Evolutionary conservation across 164 flowering plant genomes (phyloP), one percentile per base, ranked within the genome.

Genomic region (Berberis vulgaris): DNA sequence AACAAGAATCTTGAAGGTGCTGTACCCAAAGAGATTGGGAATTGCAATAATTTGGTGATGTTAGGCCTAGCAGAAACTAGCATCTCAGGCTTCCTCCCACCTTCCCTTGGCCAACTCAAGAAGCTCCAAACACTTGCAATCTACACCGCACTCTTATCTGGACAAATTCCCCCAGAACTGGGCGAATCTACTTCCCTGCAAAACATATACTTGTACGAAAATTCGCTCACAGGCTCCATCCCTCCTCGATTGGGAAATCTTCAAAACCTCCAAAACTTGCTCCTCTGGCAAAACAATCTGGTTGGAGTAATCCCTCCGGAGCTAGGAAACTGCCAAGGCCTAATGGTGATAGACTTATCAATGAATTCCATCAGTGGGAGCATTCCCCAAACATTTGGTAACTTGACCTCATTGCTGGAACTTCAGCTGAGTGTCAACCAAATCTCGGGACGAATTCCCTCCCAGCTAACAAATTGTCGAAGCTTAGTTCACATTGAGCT

Each of bases 21-120:
- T 11, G 6, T 90, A 2, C 97, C 97, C 0, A 52, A 46, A 46
- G 94, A 84, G 53, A 82, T 90, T n/a, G 94, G 92, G 1, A 87
- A 86, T 62, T 90, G 91, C 58, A 68, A 78, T 3, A 74, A 71
- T 59, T 71, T 89, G 72, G 65, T 74, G 8, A 73, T 84, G 81
- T 10, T 90, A 13, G 97, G 97, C 9, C 65, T 90, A 0, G 94
- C 97, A 5, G 97, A 90, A 62, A 90, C 94, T 1, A 81, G 86
- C 72, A 72, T 86, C 7, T 83, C 93, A 1, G 97, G 97, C 1
- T 81, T 72, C 41, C 72, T 90, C 1, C 97, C 97, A 2, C 10
- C 83, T 0, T 69, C 64, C 42, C 67, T 90, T 0, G 94, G 94
- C 53, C 73, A 45, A 10, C 79, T 90, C 56, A 86, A 86, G 75